Percentiles rank a stretch among this genome's conserved stretches.
Conservation (phyloP, 1,284 basidiomycete species). For the Heterobasidion occidentale region DNA sequence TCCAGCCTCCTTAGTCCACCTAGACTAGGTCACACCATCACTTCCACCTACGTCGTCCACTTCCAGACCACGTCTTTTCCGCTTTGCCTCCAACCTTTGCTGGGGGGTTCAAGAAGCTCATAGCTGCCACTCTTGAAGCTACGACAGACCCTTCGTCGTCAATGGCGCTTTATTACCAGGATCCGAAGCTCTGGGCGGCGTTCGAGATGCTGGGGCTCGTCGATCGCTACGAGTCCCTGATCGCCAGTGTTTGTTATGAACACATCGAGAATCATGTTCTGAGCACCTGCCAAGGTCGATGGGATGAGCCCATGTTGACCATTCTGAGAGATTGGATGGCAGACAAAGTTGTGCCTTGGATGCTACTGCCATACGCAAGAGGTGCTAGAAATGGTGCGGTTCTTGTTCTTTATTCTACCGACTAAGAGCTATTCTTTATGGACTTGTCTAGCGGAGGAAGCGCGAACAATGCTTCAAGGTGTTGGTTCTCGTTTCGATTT, state of each 20-base stretch:
- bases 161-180: constrained; percentile 13
- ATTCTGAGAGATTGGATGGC: constrained; percentile 69
- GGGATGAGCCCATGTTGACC: constrained; percentile 61
- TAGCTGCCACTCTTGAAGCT: constrained; percentile 45
- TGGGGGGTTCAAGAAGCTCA: constrained; percentile 54
- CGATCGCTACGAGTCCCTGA: constrained; percentile 78
- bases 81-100: constrained; percentile 52
- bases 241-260: constrained; percentile 79
- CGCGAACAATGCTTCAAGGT: constrained; percentile 63
- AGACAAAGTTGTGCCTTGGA: constrained; percentile 75
- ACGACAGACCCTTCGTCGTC: constrained; percentile 15
- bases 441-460: constrained; percentile 51
- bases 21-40: constrained; percentile 55
- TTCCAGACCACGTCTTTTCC: constrained; percentile 70
- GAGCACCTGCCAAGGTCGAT: constrained; percentile 59
- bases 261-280: constrained; percentile 72
- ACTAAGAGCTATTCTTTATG: constrained; percentile 11
- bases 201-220: constrained; percentile 73
- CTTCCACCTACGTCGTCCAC: constrained; percentile 49
- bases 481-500: constrained; percentile 87
- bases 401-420: constrained; percentile 4
- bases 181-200: constrained; percentile 38
- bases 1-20: constrained; percentile 7
- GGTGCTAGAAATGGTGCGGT: constrained; percentile 47
- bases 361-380: constrained; percentile 71